Evolutionary conservation across 179 eudicot genomes (phyloP).

Genomic region (Sideroxylon spinosum): DNA sequence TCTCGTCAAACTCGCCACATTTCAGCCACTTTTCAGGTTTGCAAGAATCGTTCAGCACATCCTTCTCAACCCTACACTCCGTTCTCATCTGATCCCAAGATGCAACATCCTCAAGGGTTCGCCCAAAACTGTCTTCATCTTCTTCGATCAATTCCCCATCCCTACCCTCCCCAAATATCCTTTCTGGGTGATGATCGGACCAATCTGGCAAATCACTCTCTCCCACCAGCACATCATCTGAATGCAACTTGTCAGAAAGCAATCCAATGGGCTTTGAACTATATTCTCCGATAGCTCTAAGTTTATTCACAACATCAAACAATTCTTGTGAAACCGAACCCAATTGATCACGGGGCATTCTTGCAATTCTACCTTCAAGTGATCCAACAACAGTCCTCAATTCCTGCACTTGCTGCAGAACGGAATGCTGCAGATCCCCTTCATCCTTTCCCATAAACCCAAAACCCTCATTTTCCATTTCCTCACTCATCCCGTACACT

Average conservation of each 20-base stretch:
- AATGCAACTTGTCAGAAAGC: slow-evolving; percentile 48
- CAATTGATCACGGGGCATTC: slow-evolving; percentile 47
- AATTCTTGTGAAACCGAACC: slow-evolving; percentile 66
- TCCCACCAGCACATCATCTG: slow-evolving; percentile 67
- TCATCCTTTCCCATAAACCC: slow-evolving; percentile 41
- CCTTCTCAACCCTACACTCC: slow-evolving; percentile 56
- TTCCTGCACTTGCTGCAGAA: slow-evolving; percentile 71
- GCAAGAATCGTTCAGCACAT: slow-evolving; percentile 54
- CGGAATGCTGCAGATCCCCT: slow-evolving; percentile 53
- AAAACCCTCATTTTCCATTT: slow-evolving; percentile 53
- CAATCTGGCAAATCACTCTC: slow-evolving; percentile 75
- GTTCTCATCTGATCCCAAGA: slow-evolving; percentile 74
- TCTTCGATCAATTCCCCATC: slow-evolving; percentile 73
- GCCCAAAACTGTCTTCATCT: slow-evolving; percentile 81
- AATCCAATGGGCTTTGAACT: slow-evolving; percentile 50
- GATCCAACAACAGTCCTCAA: slow-evolving; percentile 56
- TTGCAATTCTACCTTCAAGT: slow-evolving; percentile 57
- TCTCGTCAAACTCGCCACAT: slow-evolving; percentile 61
- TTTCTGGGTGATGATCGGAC: slow-evolving; percentile 51
- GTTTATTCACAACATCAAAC: slow-evolving; percentile 62
- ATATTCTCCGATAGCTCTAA: slow-evolving; percentile 64
- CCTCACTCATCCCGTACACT: slow-evolving; percentile 73
- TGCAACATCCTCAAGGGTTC: slow-evolving; percentile 73
- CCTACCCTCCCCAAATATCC: slow-evolving; percentile 60
- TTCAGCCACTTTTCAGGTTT: slow-evolving; percentile 77